A percentile compares a stretch with the other conserved stretches of the same genome.
phyloP scores from a whole-genome alignment of 768 basidiomycete genomes.

The Leccinum rimulosum region DNA sequence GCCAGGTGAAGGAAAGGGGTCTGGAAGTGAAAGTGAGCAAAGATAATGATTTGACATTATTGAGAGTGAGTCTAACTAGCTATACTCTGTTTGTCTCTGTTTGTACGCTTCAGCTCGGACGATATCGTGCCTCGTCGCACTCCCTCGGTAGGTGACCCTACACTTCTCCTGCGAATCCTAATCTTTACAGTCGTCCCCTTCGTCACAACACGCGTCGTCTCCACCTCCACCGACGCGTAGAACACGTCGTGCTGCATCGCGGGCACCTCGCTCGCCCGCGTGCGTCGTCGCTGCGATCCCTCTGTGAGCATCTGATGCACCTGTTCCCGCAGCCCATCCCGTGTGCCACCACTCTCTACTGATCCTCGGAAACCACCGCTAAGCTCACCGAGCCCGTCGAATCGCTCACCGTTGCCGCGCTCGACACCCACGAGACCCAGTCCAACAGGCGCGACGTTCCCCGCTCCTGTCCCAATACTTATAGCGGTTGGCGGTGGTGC shows the following conservation, averaged over 20 bases:
- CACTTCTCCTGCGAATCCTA: constrained; percentile 15
- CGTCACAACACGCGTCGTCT: background rate
- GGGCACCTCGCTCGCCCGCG: constrained; percentile 17
- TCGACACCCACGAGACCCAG: constrained; percentile 30
- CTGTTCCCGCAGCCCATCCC: constrained; percentile 18
- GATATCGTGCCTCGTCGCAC: constrained; percentile 26
- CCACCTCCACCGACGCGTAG: constrained; percentile 19
- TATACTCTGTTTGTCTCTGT: constrained; percentile 11
- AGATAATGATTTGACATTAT: no score
- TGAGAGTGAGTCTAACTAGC: no score
- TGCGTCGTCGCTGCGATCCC: constrained; percentile 19
- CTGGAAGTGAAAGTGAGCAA: no score
- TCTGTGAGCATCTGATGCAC: constrained; percentile 22
- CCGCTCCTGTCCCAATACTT: background rate
- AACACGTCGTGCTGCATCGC: constrained; percentile 28
- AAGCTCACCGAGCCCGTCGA: constrained; percentile 29
- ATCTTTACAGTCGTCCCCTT: constrained; percentile 2
- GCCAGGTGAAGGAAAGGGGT: constrained; percentile 59
- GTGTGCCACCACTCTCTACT: background rate
- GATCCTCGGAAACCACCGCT: constrained; percentile 25
- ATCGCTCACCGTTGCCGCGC: constrained; percentile 21
- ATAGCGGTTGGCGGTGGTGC: background rate
- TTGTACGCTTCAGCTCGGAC: constrained; percentile 28
- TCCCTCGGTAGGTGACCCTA: constrained; percentile 20
- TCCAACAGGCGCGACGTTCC: constrained; percentile 11